Evolutionary conservation across 2,329 filamentous ascomycete genomes (phyloP).

Genomic region (Penicillium palitans): DNA sequence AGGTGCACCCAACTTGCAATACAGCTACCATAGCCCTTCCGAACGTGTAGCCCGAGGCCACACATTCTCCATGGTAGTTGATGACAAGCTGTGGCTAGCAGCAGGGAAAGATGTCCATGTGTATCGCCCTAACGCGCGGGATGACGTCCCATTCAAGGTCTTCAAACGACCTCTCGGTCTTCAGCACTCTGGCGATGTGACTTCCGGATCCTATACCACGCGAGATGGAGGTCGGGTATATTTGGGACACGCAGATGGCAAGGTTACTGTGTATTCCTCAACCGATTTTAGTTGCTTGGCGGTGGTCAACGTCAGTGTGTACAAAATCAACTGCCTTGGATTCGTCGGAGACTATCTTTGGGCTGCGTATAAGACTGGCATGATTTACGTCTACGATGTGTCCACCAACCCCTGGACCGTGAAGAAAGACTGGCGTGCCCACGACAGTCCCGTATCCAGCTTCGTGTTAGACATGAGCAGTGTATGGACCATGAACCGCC

Average conservation of each 20-base stretch:
- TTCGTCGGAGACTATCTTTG: slow-evolving; percentile 82
- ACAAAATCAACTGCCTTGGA: slow-evolving; percentile 87
- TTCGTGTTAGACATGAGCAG: slow-evolving; percentile 77
- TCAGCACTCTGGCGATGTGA: slow-evolving; percentile 79
- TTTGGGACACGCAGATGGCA: slow-evolving; percentile 90
- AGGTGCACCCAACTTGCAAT: slow-evolving; percentile 71
- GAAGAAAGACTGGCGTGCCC: slow-evolving; percentile 92
- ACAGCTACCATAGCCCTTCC: slow-evolving; percentile 64
- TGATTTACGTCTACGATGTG: slow-evolving; percentile 89
- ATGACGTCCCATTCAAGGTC: slow-evolving; percentile 71
- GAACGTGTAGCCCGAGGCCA: slow-evolving; percentile 79
- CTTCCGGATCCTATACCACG: slow-evolving; percentile 73
- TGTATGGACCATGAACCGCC: slow-evolving; percentile 78
- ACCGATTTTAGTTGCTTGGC: slow-evolving; percentile 74
- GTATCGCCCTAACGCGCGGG: slow-evolving; percentile 71
- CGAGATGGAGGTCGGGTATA: slow-evolving; percentile 77
- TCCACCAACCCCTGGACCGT: slow-evolving; percentile 79
- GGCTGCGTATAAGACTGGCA: slow-evolving; percentile 93
- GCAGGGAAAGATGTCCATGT: slow-evolving; percentile 83
- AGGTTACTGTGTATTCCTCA: slow-evolving; percentile 87
- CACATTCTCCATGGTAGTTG: slow-evolving; percentile 85
- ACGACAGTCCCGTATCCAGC: slow-evolving; percentile 76
- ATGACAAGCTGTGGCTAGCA: slow-evolving; percentile 82
- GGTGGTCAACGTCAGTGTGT: slow-evolving; percentile 82
- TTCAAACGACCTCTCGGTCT: slow-evolving; percentile 69